Conservation (phyloP, 2,329 filamentous ascomycete genomes). For the Domatiomyces catenatus region DNA sequence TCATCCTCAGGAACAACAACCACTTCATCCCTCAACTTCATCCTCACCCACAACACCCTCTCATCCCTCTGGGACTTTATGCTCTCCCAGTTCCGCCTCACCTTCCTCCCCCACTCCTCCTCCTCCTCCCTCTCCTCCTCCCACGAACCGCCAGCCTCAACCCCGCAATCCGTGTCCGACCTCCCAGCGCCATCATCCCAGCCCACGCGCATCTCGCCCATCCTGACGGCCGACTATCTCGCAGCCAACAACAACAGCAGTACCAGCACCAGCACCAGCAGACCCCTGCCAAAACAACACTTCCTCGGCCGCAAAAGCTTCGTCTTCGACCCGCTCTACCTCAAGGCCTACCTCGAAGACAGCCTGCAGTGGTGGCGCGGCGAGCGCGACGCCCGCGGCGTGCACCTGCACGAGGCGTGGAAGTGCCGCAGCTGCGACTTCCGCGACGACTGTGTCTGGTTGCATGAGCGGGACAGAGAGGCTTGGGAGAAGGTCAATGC, state of each 20-base stretch:
- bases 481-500: constrained; percentile 27
- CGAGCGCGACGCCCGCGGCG: constrained; percentile 54
- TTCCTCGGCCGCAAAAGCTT: constrained; percentile 44
- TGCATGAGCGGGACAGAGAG: constrained; percentile 52
- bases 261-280: constrained; percentile 10
- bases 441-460: constrained; percentile 61
- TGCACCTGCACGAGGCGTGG: constrained; percentile 69
- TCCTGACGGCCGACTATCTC: constrained; percentile 30
- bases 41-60: constrained; percentile 45
- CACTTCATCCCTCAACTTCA: constrained; percentile 35
- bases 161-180: constrained; percentile 20
- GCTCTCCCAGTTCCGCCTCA: constrained; percentile 42
- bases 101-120: constrained; percentile 26
- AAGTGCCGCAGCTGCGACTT: constrained; percentile 84
- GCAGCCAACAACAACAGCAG: constrained; percentile 19
- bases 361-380: constrained; percentile 85
- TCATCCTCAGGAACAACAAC: no score
- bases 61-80: constrained; percentile 46
- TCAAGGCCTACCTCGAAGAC: constrained; percentile 51
- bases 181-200: constrained; percentile 23
- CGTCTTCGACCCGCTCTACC: constrained; percentile 46
- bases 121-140: background rate
- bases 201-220: constrained; percentile 28
- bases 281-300: constrained; percentile 4
- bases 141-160: constrained; percentile 6